Conservation (phyloP, 306 rosid species). For the Prunus fruticosa region DNA sequence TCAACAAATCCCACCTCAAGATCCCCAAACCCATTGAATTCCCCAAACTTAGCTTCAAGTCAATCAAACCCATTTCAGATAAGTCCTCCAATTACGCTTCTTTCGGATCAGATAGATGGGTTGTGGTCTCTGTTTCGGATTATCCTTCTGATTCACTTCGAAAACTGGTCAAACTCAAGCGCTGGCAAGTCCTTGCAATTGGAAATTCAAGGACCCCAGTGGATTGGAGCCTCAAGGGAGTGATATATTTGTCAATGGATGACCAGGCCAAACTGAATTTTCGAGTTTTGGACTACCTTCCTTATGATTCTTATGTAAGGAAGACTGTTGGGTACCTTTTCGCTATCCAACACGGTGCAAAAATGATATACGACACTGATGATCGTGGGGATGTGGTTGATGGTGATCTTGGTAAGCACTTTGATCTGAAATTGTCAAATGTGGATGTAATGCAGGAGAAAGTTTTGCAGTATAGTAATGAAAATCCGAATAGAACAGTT, state of each 20-base stretch:
- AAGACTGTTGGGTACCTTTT: constrained; percentile 32
- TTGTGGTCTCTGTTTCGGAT: constrained; percentile 26
- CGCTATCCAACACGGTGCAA: constrained; percentile 31
- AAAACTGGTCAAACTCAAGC: constrained; percentile 13
- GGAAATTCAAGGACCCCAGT: constrained; percentile 30
- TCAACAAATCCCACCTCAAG: constrained; percentile 12
- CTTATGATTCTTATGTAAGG: constrained; percentile 26
- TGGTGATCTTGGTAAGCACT: constrained; percentile 25
- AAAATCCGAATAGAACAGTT: constrained; percentile 22
- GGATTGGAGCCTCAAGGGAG: constrained; percentile 33
- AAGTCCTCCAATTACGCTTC: constrained; percentile 18
- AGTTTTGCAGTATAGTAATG: constrained; percentile 22
- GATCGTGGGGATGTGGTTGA: constrained; percentile 25
- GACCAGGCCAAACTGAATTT: constrained; percentile 24
- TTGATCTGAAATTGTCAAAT: constrained; percentile 21
- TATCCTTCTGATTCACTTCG: constrained; percentile 27
- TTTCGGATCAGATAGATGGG: constrained; percentile 22
- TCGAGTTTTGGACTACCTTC: constrained; percentile 30
- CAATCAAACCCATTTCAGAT: constrained; percentile 18
- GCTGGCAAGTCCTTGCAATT: constrained; percentile 28
- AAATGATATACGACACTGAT: constrained; percentile 24
- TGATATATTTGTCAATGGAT: constrained; percentile 23
- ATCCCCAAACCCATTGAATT: constrained; percentile 2
- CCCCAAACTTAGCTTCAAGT: constrained; percentile 13
- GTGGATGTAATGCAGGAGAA: constrained; percentile 30